Evolutionary conservation across 2,329 filamentous ascomycete species (phyloP).

Genomic region (Penicillium paneum): DNA sequence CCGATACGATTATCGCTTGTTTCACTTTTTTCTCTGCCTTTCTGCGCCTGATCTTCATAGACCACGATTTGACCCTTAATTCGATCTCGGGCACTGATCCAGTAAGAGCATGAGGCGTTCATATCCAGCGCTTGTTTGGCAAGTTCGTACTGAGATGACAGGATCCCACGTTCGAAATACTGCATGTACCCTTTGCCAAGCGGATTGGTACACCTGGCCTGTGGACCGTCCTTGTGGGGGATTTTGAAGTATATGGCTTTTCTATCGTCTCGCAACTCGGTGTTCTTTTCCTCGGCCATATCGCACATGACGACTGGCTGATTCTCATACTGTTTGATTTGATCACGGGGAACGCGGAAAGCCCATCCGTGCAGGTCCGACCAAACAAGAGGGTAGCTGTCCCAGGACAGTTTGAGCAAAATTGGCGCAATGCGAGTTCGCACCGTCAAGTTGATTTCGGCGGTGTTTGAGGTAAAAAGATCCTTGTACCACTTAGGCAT

Average conservation of each 20-base stretch:
- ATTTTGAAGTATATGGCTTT: constrained; percentile 79
- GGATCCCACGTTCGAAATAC: constrained; percentile 84
- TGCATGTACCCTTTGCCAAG: constrained; percentile 85
- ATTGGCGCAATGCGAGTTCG: constrained; percentile 84
- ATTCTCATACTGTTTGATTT: constrained; percentile 63
- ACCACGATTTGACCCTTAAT: constrained; percentile 96
- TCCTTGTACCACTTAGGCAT: constrained; percentile 97
- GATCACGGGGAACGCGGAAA: constrained; percentile 67
- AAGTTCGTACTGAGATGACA: constrained; percentile 83
- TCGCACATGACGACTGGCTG: constrained; percentile 72
- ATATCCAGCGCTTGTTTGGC: constrained; percentile 95
- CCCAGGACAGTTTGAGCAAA: constrained; percentile 80
- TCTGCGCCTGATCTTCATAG: constrained; percentile 63
- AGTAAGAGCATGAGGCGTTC: constrained; percentile 98
- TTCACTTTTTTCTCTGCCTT: constrained; percentile 20
- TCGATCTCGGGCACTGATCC: constrained; percentile 91
- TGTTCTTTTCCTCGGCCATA: constrained; percentile 70
- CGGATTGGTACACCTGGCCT: constrained; percentile 77
- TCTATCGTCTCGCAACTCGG: constrained; percentile 62
- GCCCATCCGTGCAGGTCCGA: constrained; percentile 92
- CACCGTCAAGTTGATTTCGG: constrained; percentile 71
- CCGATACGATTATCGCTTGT: constrained; percentile 51
- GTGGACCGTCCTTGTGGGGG: constrained; percentile 91
- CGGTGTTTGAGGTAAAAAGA: constrained; percentile 67
- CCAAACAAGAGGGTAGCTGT: constrained; percentile 86